phyloP scores from a whole-genome alignment of 306 rosid genomes.

The Lathyrus sativus region DNA sequence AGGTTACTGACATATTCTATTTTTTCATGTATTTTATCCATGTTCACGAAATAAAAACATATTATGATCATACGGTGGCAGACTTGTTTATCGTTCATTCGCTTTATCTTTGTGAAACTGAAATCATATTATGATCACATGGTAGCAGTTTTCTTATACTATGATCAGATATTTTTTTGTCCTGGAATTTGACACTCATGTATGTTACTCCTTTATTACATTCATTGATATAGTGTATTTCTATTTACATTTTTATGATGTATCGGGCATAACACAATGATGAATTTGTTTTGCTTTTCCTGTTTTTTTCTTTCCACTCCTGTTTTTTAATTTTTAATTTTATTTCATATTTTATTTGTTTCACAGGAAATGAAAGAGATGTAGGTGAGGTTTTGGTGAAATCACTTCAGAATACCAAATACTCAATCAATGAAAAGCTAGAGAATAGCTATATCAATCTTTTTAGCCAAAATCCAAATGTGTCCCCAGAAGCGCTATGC shows the following conservation, averaged over 20 bases:
- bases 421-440: constrained; percentile 77
- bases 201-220: constrained; percentile 2
- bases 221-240: constrained; percentile 7
- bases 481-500: constrained; percentile 41
- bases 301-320: constrained; percentile 7
- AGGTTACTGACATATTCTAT: constrained; percentile 52
- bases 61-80: constrained; percentile 30
- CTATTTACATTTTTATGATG: constrained; percentile 1
- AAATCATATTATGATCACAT: constrained; percentile 26
- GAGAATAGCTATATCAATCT: constrained; percentile 63
- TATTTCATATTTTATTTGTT: constrained; percentile 18
- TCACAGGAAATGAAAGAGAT: constrained; percentile 71
- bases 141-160: constrained; percentile 4
- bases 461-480: constrained; percentile 52
- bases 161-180: constrained; percentile 3
- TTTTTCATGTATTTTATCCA: background rate
- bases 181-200: constrained; percentile 20
- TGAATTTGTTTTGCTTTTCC: constrained; percentile 9
- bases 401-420: constrained; percentile 80
- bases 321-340: constrained; percentile 14
- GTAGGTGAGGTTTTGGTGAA: constrained; percentile 82
- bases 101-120: constrained; percentile 26
- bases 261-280: constrained; percentile 11
- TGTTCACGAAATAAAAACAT: constrained; percentile 4
- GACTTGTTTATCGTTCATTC: constrained; percentile 22